Evolutionary conservation across 2,329 filamentous ascomycete species (phyloP).

Genomic region (Camillea tinctor): DNA sequence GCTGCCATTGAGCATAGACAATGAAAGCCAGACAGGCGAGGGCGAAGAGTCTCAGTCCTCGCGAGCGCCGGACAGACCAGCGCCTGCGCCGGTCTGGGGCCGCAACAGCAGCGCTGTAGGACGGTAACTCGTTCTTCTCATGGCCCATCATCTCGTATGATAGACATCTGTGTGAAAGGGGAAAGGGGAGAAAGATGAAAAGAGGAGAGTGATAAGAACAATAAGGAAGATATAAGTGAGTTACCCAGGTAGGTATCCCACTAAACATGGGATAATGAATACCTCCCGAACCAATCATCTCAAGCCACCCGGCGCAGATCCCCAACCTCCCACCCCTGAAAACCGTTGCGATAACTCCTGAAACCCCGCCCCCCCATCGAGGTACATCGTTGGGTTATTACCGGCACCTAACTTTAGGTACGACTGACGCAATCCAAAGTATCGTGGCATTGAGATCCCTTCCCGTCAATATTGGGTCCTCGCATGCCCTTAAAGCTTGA

Average conservation of each 20-base stretch:
- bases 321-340: not conserved
- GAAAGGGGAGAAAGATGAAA: constrained; percentile 1
- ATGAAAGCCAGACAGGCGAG: constrained; percentile 51
- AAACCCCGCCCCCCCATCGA: not conserved
- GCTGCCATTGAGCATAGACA: constrained; percentile 49
- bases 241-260: not conserved
- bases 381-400: not conserved
- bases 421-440: not conserved
- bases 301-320: constrained; percentile 4
- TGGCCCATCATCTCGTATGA: constrained; percentile 21
- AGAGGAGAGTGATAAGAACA: not conserved
- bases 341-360: no score
- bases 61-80: constrained; percentile 41
- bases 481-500: no score
- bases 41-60: constrained; percentile 42
- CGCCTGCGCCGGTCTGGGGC: constrained; percentile 28
- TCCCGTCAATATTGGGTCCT: not conserved
- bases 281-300: constrained; percentile 4
- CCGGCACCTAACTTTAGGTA: not conserved
- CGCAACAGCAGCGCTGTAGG: constrained; percentile 40
- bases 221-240: not conserved
- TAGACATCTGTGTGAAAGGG: not conserved
- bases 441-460: not conserved
- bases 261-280: not conserved
- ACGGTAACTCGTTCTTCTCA: constrained; percentile 45